Percentiles rank a stretch among this genome's conserved stretches.
phyloP scores from a whole-genome alignment of 1,139 yeast genomes.

The Arxiozyma telluris region DNA sequence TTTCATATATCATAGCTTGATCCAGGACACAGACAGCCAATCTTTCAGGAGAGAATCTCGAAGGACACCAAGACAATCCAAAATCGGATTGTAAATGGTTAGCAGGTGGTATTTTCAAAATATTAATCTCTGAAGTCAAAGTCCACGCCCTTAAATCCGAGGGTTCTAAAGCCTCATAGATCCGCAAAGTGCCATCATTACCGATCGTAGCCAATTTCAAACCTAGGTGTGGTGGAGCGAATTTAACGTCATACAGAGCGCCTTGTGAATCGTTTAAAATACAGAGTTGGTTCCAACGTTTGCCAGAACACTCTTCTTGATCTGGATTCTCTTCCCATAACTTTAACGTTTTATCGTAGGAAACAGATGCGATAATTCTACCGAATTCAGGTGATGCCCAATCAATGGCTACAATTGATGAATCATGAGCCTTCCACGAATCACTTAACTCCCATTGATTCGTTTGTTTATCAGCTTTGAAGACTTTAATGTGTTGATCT shows the following conservation, averaged over 20 bases:
- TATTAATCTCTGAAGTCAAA: constrained; percentile 58
- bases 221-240: constrained; percentile 83
- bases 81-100: constrained; percentile 80
- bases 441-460: constrained; percentile 72
- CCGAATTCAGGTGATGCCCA: constrained; percentile 97
- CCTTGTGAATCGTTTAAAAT: constrained; percentile 80
- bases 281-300: constrained; percentile 70
- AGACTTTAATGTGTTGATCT: constrained; percentile 84
- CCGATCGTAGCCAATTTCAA: constrained; percentile 81
- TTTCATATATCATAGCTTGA: constrained; percentile 70
- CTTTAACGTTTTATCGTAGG: constrained; percentile 81
- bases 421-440: constrained; percentile 93
- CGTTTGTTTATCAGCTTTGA: constrained; percentile 52
- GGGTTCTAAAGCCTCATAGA: constrained; percentile 86
- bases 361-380: constrained; percentile 75
- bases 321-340: constrained; percentile 87
- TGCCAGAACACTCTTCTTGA: constrained; percentile 64
- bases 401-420: constrained; percentile 67
- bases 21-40: constrained; percentile 80
- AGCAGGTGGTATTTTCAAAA: constrained; percentile 65
- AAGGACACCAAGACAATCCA: constrained; percentile 87
- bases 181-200: constrained; percentile 76
- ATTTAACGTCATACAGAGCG: constrained; percentile 79
- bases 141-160: constrained; percentile 79
- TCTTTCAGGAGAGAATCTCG: constrained; percentile 73